Base-by-base conservation (phyloP, 2,329 filamentous ascomycete species). In the Alternaria metachromatica region DNA sequence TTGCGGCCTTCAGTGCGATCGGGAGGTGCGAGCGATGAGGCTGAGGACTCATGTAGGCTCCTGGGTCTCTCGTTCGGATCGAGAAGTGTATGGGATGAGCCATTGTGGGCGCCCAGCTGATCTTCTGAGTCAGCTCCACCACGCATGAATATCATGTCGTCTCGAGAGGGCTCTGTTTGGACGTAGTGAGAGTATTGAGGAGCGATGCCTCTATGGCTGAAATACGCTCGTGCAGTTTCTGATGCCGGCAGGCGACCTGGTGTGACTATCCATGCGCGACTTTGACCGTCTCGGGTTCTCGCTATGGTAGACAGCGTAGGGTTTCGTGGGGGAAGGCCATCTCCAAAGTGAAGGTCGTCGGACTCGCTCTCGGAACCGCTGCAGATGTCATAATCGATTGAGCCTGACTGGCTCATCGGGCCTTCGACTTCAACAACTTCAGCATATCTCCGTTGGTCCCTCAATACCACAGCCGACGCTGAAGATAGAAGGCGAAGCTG, bases 51-150 rank as follows among this genome's bases (percentile, higher is more conserved):
- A 37, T 37, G 33, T 9, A 37, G 33, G 33, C 33, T 37, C 33
- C 33, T 37, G 33, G 33, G 33, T 3, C 33, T 2, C 4, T 37
- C 33, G 2, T 37, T 37, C 15, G 33, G 33, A n/a, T 37, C 33
- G 33, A 37, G 33, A 37, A 37, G 33, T n/a, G 33, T 37, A n/a
- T n/a, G 33, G 33, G 33, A 37, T 37, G 33, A 37, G 33, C 33
- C 33, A 9, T 37, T 37, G 33, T 37, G 33, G 33, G 15, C 33
- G 33, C 33, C 33, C 11, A 41, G 37, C 37, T 41, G 37, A 9
- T 50, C 59, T 11, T 62, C 59, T 18, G 37, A 57, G 2, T 20
- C 54, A 8, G 54, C 54, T 43, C 54, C 59, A 15, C 59, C 59
- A 37, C 54, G 54, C 20, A 62, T 33, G 28, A 28, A 55, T 5